Evolutionary conservation across 140 eudicot species (phyloP), one percentile per base, ranked within the genome.

Genomic region (Cichorium intybus): DNA sequence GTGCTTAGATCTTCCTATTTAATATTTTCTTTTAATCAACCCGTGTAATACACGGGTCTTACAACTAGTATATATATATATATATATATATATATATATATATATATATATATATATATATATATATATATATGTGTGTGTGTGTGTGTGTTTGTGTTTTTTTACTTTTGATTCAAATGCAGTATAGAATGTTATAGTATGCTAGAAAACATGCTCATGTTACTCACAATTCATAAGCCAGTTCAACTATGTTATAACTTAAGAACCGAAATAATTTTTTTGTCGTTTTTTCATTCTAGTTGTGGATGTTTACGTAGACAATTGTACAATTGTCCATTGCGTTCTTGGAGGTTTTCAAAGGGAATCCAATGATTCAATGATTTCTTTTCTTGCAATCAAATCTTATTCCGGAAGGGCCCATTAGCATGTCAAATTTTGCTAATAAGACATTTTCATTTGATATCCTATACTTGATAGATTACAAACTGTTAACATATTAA

Each of bases 351-450:
- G 50, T 26, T 65, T 66, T 66, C 22, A 66, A 57, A 66, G 22
- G 69, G 69, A 66, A 74, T 74, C 74, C 79, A 24, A 74, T 45
- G 68, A 23, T 60, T 60, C 8, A 52, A 52, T 62, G 43, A 74
- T 66, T 45, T 66, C 21, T 53, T 66, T 45, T 66, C 21, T 53
- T 62, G 54, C 66, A 24, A 66, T 24, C 15, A 59, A 65, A 66
- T 47, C 31, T 65, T 24, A n/a, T 7, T 41, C 6, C 21, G 12
- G 21, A 22, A 56, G 62, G 79, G 47, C 35, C 73, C 68, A 56
- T 62, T 18, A 28, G 16, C 48, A 20, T 24, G 6, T 55, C 43
- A 33, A 46, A 34, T 23, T 55, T 64, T 63, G 50, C 67, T 10
- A 43, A 65, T 56, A 56, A 35, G 72, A 65, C 79, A 57, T 18